Evolutionary conservation across 2,329 filamentous ascomycete species (phyloP).

Genomic region (Cryphonectria naterciae): DNA sequence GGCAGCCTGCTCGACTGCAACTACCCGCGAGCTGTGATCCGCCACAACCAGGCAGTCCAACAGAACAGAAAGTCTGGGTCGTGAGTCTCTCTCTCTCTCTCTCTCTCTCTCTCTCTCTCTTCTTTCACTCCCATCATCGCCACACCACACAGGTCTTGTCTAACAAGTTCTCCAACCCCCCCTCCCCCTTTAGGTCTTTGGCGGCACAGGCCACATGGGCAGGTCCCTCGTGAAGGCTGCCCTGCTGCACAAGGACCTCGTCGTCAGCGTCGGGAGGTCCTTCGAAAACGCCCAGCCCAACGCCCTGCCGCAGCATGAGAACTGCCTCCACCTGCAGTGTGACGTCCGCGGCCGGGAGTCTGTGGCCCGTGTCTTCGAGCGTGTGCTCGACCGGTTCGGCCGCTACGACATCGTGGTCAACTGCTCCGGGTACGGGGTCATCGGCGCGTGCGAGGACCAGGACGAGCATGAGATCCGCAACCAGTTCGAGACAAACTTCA

Average conservation of each 20-base stretch:
- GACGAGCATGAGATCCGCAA: constrained; percentile 93
- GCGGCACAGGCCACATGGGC: constrained; percentile 96
- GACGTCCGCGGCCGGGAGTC: constrained; percentile 85
- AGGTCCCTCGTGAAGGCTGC: constrained; percentile 84
- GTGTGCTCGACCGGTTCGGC: constrained; percentile 74
- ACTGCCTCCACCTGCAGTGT: constrained; percentile 81
- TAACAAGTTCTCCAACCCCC: constrained; percentile 20
- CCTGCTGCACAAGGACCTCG: constrained; percentile 78
- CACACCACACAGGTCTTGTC: background rate
- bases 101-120: constrained; percentile 23
- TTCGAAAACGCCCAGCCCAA: constrained; percentile 74
- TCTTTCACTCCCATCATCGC: background rate
- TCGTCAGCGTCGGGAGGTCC: constrained; percentile 82
- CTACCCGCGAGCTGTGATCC: constrained; percentile 88
- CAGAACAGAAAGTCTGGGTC: constrained; percentile 84
- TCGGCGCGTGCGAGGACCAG: constrained; percentile 94
- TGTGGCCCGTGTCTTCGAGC: constrained; percentile 72
- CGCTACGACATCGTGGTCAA: constrained; percentile 89
- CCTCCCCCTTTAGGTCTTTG: constrained; percentile 70
- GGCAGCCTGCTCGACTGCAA: constrained; percentile 50
- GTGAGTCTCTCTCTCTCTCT: constrained; percentile 53
- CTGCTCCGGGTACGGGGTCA: constrained; percentile 93
- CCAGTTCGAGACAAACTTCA: constrained; percentile 98
- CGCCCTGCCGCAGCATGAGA: constrained; percentile 73
- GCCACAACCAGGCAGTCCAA: constrained; percentile 69